Base-by-base conservation (phyloP, 306 rosid species). In the Potentilla sterilis region DNA sequence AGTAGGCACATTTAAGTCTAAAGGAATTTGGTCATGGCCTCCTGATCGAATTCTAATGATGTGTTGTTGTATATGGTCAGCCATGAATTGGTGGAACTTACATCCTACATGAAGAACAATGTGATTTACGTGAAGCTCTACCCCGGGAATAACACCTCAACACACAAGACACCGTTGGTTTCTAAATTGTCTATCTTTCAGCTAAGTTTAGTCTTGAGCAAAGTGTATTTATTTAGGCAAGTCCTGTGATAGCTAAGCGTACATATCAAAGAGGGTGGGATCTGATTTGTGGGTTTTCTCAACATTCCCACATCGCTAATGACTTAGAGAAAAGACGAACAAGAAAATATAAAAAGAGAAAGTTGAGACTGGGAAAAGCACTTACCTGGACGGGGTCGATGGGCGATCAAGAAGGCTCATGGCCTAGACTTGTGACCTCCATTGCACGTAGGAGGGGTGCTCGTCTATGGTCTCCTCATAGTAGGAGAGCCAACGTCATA, bases 301-400 rank as follows among this genome's bases (percentile, higher is more conserved):
- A n/a, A 0, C 13, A 0, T 8, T 54, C 74, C 85, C 82, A 78
- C 76, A 82, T 62, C 41, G 77, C 14, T 0, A 0, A 0, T 1
- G 10, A 51, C 1, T 0, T 32, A 21, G 4, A 48, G 2, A 0
- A 41, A 14, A 5, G 2, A 2, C 2, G 3, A 32, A n/a, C 2
- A 16, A 0, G 14, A 12, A 0, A 1, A 1, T 69, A 82, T 69
- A 78, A 2, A 2, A 2, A 0, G 1, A 28, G 38, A 24, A 14
- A 57, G 54, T 9, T 1, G 16, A 2, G 0, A 0, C 64, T 0
- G 0, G 0, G 0, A 0, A 47, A 82, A 5, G 7, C 51, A 86
- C 85, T 83, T 84, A 86, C 89, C 87, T 86, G 91, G 91, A 85
- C 86, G 88, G 87, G 88, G 87, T 85, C 85, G 1, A 86, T 88